phyloP scores from a whole-genome alignment of 345 rosid genomes.

The Schrenkiella parvula region DNA sequence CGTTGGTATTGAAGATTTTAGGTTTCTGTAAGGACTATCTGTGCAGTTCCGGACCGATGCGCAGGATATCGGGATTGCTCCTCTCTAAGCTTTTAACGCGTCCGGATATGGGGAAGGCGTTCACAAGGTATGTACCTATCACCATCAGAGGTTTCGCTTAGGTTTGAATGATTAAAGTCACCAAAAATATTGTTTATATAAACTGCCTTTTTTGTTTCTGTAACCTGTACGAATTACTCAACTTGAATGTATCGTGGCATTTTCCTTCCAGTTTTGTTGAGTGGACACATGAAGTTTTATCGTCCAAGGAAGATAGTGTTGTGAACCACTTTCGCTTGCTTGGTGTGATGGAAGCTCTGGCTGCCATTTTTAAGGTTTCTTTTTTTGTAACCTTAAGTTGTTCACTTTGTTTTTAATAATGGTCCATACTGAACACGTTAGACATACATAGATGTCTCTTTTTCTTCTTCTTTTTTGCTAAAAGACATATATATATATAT shows the following conservation, averaged over 20 bases:
- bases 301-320: slow-evolving; percentile 54
- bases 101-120: slow-evolving; percentile 88
- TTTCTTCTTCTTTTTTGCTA: not conserved
- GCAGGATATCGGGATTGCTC: slow-evolving; percentile 76
- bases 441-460: not conserved
- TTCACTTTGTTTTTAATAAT: not conserved
- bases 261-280: slow-evolving; percentile 61
- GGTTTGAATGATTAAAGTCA: not conserved
- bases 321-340: slow-evolving; percentile 65
- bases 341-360: slow-evolving; percentile 85
- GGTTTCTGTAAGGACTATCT: slow-evolving; percentile 84
- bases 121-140: slow-evolving; percentile 48
- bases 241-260: not conserved
- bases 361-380: slow-evolving; percentile 88
- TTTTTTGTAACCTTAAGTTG: slow-evolving; percentile 1
- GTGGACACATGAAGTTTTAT: slow-evolving; percentile 80
- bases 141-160: not conserved
- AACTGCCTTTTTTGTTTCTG: not conserved
- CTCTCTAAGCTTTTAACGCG: slow-evolving; percentile 85
- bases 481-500: not conserved
- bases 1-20: slow-evolving; percentile 67
- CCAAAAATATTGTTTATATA: not conserved
- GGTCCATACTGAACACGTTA: not conserved
- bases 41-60: slow-evolving; percentile 90
- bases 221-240: not conserved